A percentile compares a stretch with the other conserved stretches of the same genome.
phyloP scores from a whole-genome alignment of 1,284 basidiomycete genomes.

The Flammula alnicola region DNA sequence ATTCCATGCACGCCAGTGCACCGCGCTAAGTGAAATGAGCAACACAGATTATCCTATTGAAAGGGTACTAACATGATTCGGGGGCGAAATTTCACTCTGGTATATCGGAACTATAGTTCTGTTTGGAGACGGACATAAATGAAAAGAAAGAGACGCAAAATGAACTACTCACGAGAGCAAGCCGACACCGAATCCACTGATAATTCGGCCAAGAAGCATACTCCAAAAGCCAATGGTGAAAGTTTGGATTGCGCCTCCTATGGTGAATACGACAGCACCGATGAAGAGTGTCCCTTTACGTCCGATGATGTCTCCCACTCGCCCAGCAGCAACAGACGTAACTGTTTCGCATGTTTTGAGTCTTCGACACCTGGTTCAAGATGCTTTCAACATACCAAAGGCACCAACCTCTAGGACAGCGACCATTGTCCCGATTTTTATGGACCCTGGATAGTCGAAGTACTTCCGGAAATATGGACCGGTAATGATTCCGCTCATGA shows the following conservation, averaged over 20 bases:
- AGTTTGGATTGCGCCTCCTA: slow-evolving; percentile 91
- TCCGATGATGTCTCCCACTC: slow-evolving; percentile 87
- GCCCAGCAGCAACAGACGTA: slow-evolving; percentile 90
- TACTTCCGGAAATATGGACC: slow-evolving; percentile 87
- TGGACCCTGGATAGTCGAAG: slow-evolving; percentile 78
- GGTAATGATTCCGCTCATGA: slow-evolving; percentile 94
- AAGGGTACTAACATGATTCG: slow-evolving; percentile 82
- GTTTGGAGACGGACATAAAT: slow-evolving; percentile 32
- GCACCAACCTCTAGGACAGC: slow-evolving; percentile 93
- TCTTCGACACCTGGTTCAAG: slow-evolving; percentile 3
- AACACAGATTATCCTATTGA: background rate
- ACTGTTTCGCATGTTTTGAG: slow-evolving; percentile 53
- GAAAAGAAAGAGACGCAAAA: background rate
- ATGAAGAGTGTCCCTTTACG: slow-evolving; percentile 86
- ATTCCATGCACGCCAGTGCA: slow-evolving; percentile 94
- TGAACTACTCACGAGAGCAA: slow-evolving; percentile 75
- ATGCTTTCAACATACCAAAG: slow-evolving; percentile 61
- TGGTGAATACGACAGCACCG: slow-evolving; percentile 87
- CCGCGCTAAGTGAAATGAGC: slow-evolving; percentile 62
- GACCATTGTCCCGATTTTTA: slow-evolving; percentile 86
- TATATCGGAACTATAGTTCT: slow-evolving; percentile 97
- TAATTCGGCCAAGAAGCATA: slow-evolving; percentile 89
- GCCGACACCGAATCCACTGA: slow-evolving; percentile 94
- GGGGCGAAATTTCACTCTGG: slow-evolving; percentile 95
- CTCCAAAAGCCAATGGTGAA: slow-evolving; percentile 81